phyloP scores from a whole-genome alignment of 805 yeast species.

The Candida verbasci region DNA sequence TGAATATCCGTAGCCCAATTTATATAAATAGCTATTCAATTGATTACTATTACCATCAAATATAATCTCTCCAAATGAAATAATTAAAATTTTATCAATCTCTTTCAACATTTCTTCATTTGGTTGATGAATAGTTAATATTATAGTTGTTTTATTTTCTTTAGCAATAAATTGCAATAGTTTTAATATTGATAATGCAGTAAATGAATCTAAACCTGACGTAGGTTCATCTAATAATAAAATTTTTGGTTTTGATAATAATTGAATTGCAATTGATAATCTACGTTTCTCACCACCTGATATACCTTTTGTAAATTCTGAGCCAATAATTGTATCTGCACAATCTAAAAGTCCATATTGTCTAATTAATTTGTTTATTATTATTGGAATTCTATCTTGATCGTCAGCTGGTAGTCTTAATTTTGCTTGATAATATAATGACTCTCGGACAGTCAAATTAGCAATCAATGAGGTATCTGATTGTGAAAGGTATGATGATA shows the following conservation, averaged over 20 bases:
- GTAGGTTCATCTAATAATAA: constrained; percentile 60
- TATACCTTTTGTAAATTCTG: constrained; percentile 18
- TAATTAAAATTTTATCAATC: constrained; percentile 20
- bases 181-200: constrained; percentile 51
- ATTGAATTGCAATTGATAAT: constrained; percentile 17
- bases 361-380: constrained; percentile 10
- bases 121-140: constrained; percentile 52
- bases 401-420: constrained; percentile 4
- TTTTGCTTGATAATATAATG: constrained; percentile 11
- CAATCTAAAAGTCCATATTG: constrained; percentile 14
- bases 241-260: constrained; percentile 20
- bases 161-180: constrained; percentile 41
- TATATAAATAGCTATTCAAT: constrained; percentile 15
- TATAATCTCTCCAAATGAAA: constrained; percentile 18
- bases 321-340: constrained; percentile 15
- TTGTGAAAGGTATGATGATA: constrained; percentile 16
- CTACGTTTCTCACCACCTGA: constrained; percentile 21
- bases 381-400: background rate
- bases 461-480: constrained; percentile 18
- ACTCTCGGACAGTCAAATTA: constrained; percentile 17
- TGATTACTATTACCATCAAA: constrained; percentile 14
- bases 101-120: constrained; percentile 40
- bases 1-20: constrained; percentile 15
- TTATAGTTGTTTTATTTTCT: constrained; percentile 29
- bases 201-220: constrained; percentile 53